Percentiles rank a stretch among this genome's conserved stretches.
phyloP scores from a whole-genome alignment of 2,329 filamentous ascomycete genomes.

The Colletotrichum sp. region DNA sequence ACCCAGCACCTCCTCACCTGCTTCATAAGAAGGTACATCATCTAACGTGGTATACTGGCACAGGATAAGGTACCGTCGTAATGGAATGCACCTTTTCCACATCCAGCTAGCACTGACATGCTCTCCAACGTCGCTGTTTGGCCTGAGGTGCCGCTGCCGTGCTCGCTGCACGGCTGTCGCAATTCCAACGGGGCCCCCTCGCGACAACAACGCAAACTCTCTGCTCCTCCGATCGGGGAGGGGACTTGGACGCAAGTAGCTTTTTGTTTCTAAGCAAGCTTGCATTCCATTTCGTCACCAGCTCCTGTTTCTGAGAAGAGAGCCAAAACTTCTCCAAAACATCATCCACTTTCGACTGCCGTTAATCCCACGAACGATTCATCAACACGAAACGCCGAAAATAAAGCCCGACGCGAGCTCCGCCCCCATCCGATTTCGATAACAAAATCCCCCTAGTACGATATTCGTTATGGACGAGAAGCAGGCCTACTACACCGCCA shows the following conservation, averaged over 20 bases:
- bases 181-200: slow-evolving; percentile 8
- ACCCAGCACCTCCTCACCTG: too few relatives aligned
- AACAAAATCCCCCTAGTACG: background rate
- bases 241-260: background rate
- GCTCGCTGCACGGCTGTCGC: slow-evolving; percentile 10
- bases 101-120: slow-evolving; percentile 4
- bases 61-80: background rate
- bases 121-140: background rate
- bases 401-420: background rate
- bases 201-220: slow-evolving; percentile 8
- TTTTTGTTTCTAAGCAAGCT: background rate
- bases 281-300: background rate
- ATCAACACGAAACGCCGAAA: background rate
- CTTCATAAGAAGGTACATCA: background rate
- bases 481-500: background rate
- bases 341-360: background rate
- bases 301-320: background rate
- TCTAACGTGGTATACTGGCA: too few relatives aligned
- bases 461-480: slow-evolving; percentile 20
- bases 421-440: background rate
- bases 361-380: background rate
- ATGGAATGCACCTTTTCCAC: background rate
- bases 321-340: background rate
- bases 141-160: background rate
- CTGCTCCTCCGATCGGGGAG: background rate